These are phyloP conservation scores for Peniophora sp. DNA, from an alignment of 1,284 basidiomycete genomes.

Conservation along the genomic window DNA sequence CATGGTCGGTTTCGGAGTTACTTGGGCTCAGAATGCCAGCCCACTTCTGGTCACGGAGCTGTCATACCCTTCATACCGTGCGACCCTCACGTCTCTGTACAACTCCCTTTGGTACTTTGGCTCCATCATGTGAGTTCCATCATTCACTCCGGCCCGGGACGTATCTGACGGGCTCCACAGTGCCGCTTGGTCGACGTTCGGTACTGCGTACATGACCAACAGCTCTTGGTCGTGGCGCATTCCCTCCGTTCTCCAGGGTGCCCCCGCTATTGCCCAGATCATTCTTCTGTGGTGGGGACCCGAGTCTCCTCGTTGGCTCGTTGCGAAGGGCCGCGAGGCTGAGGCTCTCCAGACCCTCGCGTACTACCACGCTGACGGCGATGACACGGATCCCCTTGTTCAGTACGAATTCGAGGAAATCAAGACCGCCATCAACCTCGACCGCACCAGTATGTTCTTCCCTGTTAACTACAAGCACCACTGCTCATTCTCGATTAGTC, in stretches of 20 bases:
- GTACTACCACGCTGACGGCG: slow-evolving; percentile 69
- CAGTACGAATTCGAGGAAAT: slow-evolving; percentile 72
- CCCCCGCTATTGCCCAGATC: slow-evolving; percentile 57
- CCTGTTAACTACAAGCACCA: neutral
- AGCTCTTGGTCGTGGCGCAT: slow-evolving; percentile 68
- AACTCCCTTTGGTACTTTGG: slow-evolving; percentile 80
- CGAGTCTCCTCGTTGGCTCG: slow-evolving; percentile 66
- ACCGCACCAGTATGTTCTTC: slow-evolving; percentile 32
- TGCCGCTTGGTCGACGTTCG: slow-evolving; percentile 72
- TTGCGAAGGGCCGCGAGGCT: slow-evolving; percentile 55
- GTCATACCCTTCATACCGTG: slow-evolving; percentile 71
- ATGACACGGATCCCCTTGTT: slow-evolving; percentile 59
- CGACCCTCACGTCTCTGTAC: slow-evolving; percentile 62
- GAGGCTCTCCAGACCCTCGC: slow-evolving; percentile 57
- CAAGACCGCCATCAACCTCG: slow-evolving; percentile 61
- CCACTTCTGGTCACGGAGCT: slow-evolving; percentile 74
- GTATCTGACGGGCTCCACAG: slow-evolving; percentile 20
- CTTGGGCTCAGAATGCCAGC: slow-evolving; percentile 66
- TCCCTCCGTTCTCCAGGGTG: slow-evolving; percentile 58
- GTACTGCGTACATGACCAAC: slow-evolving; percentile 55
- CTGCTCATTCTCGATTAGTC: slow-evolving; percentile 18
- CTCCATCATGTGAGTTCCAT: slow-evolving; percentile 48
- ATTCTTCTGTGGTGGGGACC: slow-evolving; percentile 52
- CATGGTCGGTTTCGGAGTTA: slow-evolving; percentile 74
- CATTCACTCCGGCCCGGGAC: slow-evolving; percentile 6